Percentiles rank a stretch among this genome's conserved stretches.
Conservation (phyloP, 2,329 filamentous ascomycete genomes). For the Remersonia thermophila region DNA sequence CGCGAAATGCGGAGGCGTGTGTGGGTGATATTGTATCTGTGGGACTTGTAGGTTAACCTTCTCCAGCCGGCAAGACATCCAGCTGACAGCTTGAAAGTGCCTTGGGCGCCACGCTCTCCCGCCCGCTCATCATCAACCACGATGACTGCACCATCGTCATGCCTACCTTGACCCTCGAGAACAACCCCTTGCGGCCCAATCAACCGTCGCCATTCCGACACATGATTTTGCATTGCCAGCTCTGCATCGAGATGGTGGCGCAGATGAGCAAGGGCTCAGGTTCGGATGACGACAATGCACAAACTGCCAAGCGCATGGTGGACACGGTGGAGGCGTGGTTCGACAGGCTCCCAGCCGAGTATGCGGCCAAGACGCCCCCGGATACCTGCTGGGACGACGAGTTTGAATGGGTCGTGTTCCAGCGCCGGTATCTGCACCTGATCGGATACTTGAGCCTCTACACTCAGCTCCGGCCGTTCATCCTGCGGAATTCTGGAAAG, state of each 20-base stretch:
- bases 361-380: conserved; percentile 12
- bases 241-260: conserved; percentile 18
- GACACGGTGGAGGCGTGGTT: conserved; percentile 25
- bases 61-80: not conserved
- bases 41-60: conserved; percentile 30
- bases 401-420: conserved; percentile 18
- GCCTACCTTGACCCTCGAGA: conserved; percentile 28
- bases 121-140: conserved; percentile 32
- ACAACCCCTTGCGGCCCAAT: conserved; percentile 18
- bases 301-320: conserved; percentile 13
- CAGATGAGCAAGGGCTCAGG: conserved; percentile 2
- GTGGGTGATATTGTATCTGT: conserved; percentile 34
- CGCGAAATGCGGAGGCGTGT: conserved; percentile 33
- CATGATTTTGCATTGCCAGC: conserved; percentile 28
- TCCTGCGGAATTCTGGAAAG: conserved; percentile 15
- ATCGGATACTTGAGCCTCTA: conserved; percentile 19
- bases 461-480: conserved; percentile 16
- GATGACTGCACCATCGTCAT: conserved; percentile 26
- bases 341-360: conserved; percentile 19
- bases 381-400: conserved; percentile 20
- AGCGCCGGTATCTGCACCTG: conserved; percentile 20
- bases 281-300: conserved; percentile 4
- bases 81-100: conserved; percentile 22
- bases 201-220: conserved; percentile 32
- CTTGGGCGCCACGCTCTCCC: conserved; percentile 29